Base-by-base conservation (phyloP, 2,329 filamentous ascomycete species). In the Colletotrichum sp. region DNA sequence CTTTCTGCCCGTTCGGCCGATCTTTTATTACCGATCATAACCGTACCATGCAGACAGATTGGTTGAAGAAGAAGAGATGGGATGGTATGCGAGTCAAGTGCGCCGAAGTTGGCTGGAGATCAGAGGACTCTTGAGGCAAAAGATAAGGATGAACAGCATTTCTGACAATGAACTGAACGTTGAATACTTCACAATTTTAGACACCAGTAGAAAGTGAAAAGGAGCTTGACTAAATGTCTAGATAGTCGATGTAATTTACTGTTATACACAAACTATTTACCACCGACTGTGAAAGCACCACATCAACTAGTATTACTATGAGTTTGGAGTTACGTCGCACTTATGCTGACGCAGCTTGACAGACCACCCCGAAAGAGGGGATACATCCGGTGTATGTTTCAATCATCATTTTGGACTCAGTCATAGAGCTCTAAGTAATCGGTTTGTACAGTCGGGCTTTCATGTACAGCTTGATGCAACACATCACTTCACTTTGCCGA, bases 181-280 rank as follows among this genome's bases (percentile, higher is more conserved):
- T n/a, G 1, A 2, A n/a, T 12, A 43, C 38, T n/a, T 43, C 1
- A n/a, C 5, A 11, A 0, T 0, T n/a, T 11, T 11, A 5, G 18
- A 11, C 38, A 15, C 8, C 2, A 8, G 16, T 11, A 43, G 8
- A 43, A 5, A 27, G 15, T 1, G 36, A 18, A 2, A 18, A 38
- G 36, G 15, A 15, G 2, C 24, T 18, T 18, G 36, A 5, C 8
- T 18, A n/a, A 11, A 11, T 11, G 8, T n/a, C 38, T 3, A 43
- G 16, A 13, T 43, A 43, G 18, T 43, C 12, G 18, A n/a, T n/a
- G 38, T 2, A n/a, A n/a, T 1, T 43, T 3, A 12, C 18, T 9
- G 5, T 38, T n/a, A 8, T 1, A 11, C 38, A n/a, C 18, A n/a
- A 6, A 43, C 3, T 43, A 8, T n/a, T n/a, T 2, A 15, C 7